Evolutionary conservation across 1,284 basidiomycete species (phyloP), one percentile per base, ranked within the genome.

Genomic region (Calocybe gambosa): DNA sequence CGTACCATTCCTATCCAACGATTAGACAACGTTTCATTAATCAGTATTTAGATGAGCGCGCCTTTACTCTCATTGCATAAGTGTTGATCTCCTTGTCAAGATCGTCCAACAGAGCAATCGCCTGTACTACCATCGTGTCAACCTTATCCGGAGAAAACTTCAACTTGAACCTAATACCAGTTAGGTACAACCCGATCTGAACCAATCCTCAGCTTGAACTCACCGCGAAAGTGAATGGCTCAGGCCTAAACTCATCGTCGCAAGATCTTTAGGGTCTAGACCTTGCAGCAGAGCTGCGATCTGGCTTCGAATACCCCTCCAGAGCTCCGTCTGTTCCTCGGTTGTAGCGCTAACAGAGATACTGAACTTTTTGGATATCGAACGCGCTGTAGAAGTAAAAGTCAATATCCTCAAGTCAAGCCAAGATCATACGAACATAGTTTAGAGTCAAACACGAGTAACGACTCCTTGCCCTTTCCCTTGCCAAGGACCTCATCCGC

Each of bases 1-100:
- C 95, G 62, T 98, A 99, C 95, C 95, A 99, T 78, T 98, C 95
- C 90, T 93, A 45, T 38, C 33, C 49, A 50, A 50, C 45, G 42
- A 23, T 55, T 46, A 3, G 35, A 35, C 33, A 54, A 45, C 47
- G 39, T 10, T 12, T 3, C 12, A 13, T n/a, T 5, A 31, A 6
- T 47, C 23, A 46, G n/a, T 36, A 26, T 16, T 25, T n/a, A 21
- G 12, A 21, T 8, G 20, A 10, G 58, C 75, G 18, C 52, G 91
- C 91, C 80, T 98, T 98, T 47, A 96, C 92, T 62, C 95, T 82
- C 95, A 99, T 99, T 16, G 93, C 84, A 64, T 98, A 99, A 50
- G 98, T 97, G 74, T 99, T 99, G 67, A 98, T 92, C 71, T 99
- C 95, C 73, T 99, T 99, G 83, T 99, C 95, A 31, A 99, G 76